Conservation (phyloP, 2,329 filamentous ascomycete species). For the Paraphoma sp. region DNA sequence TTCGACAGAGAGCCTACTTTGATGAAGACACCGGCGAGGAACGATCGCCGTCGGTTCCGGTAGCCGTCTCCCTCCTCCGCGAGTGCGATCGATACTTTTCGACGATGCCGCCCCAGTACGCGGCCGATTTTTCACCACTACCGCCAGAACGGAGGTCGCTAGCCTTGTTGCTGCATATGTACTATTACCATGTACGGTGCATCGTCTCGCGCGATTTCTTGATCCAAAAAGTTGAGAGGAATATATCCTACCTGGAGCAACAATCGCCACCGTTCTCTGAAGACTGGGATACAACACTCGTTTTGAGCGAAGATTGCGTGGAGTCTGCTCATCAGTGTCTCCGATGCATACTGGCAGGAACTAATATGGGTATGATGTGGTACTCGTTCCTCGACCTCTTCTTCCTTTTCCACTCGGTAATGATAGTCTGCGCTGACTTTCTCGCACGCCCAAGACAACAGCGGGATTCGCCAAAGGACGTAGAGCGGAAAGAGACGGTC, state of each 20-base stretch:
- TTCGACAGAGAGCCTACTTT: conserved; percentile 32
- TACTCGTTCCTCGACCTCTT: conserved; percentile 31
- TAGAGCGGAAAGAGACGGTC: conserved; percentile 28
- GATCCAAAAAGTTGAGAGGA: conserved; percentile 31
- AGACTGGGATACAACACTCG: conserved; percentile 18
- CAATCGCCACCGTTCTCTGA: conserved; percentile 10
- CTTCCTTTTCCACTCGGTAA: conserved; percentile 32
- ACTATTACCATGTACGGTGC: conserved; percentile 32
- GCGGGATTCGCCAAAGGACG: conserved; percentile 23
- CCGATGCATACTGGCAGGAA: conserved; percentile 24
- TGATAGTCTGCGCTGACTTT: conserved; percentile 37
- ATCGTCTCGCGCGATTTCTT: conserved; percentile 32
- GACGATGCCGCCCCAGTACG: conserved; percentile 19
- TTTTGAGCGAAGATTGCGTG: conserved; percentile 34
- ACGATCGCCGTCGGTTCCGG: conserved; percentile 21
- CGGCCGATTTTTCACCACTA: conserved; percentile 13
- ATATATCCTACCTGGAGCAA: conserved; percentile 20
- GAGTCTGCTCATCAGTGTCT: conserved; percentile 31
- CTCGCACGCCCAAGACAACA: conserved; percentile 29
- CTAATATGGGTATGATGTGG: conserved; percentile 23
- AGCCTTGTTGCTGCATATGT: conserved; percentile 27
- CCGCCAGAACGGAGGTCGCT: conserved; percentile 17
- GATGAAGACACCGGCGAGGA: conserved; percentile 26
- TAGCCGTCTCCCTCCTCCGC: conserved; percentile 24
- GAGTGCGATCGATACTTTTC: conserved; percentile 27